Base-by-base conservation (phyloP, 306 rosid genomes). In the Trichosanthes truncata region DNA sequence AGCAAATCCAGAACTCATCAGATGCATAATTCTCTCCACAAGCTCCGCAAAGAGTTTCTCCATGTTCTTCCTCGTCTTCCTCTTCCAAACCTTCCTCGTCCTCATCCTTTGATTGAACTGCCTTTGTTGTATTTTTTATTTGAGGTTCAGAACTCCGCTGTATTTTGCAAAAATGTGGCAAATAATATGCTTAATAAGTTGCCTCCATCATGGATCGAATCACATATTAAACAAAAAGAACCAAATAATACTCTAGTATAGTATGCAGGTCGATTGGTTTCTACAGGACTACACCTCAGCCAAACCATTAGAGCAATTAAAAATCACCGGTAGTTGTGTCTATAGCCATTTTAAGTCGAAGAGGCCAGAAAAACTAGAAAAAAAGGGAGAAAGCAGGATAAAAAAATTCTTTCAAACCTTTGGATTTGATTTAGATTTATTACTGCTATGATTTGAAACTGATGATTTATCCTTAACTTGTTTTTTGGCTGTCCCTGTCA, bases 1-100 rank as follows among this genome's bases (percentile, higher is more conserved):
- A 93, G 90, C 93, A 89, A 74, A 93, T 88, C 96, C 96, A 93
- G 79, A 93, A 93, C 81, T 91, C 94, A 62, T 91, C 93, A 4
- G 87, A 48, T 13, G 89, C 91, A 79, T 88, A 87, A 87, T 88
- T 88, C 81, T 89, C 93, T 78, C 94, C 93, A 77, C 97, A 93
- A 38, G 96, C 94, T 11, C 94, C 97, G 2, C 96, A 93, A 6
- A 86, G 85, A 38, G 90, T 86, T 71, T 91, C 91, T 26, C 93
- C 94, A 43, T 91, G 91, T 82, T 91, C 97, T n/a, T 89, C 96
- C 14, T 87, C 94, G 2, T 93, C 91, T 52, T 90, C 92, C 79
- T 86, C 89, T 14, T 88, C 94, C 86, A 88, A 20, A 71, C 62
- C 78, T 31, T 87, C 85, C 85, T 80, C 87, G 0, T 85, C 88